These are phyloP conservation scores for Ophiostoma perfectum DNA, from an alignment of 2,329 filamentous ascomycete species.

Conservation along the genomic window DNA sequence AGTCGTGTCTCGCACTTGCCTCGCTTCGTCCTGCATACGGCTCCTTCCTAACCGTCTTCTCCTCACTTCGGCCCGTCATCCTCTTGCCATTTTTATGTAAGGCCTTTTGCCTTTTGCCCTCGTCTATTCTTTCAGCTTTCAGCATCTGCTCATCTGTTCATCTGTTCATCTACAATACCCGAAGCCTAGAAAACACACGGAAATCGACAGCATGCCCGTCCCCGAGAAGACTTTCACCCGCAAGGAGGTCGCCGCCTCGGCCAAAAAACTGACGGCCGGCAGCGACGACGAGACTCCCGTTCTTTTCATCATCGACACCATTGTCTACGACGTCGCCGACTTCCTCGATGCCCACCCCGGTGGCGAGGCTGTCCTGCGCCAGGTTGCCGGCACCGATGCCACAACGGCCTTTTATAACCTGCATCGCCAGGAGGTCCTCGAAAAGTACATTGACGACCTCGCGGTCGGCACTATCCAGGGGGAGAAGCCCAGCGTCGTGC, in stretches of 20 bases:
- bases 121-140: background rate
- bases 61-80: background rate
- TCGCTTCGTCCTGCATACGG: background rate
- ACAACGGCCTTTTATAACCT: constrained; percentile 86
- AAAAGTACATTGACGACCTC: constrained; percentile 67
- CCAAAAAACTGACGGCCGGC: constrained; percentile 59
- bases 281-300: constrained; percentile 60
- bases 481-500: constrained; percentile 69
- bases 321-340: constrained; percentile 80
- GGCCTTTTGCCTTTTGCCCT: background rate
- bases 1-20: background rate
- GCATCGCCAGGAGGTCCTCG: constrained; percentile 81
- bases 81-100: background rate
- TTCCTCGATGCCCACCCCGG: constrained; percentile 83
- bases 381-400: constrained; percentile 76
- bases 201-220: constrained; percentile 31
- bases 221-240: constrained; percentile 50
- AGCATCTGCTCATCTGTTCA: no score
- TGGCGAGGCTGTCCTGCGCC: constrained; percentile 70
- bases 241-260: constrained; percentile 54
- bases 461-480: constrained; percentile 69
- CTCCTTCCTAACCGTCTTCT: background rate
- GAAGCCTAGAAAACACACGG: background rate
- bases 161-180: background rate
- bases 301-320: constrained; percentile 81